Evolutionary conservation across 176 grass and related monocot genomes (phyloP), one percentile per base, ranked within the genome.

Genomic region (Poa annua): DNA sequence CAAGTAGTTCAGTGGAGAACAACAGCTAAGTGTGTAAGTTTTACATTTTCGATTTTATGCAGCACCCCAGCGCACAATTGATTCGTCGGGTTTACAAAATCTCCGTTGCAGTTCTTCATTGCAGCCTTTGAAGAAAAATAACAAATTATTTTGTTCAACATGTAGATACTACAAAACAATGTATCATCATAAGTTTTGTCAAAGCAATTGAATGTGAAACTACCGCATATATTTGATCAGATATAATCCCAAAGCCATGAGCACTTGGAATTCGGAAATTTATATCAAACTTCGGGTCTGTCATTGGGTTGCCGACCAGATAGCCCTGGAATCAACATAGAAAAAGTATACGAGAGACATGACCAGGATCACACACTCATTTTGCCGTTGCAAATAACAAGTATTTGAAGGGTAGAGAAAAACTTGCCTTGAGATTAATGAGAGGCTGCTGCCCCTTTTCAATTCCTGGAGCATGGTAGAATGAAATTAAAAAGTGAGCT

Each of bases 191-290:
- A 55, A 55, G 4, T 68, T 52, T 13, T 66, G 2, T 38, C 65
- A 19, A 26, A 54, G 64, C 0, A 0, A 20, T 42, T 29, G 12
- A 69, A 42, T 85, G 11, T 8, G 42, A 39, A 32, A 33, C 47
- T 68, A 92, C 87, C 83, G 84, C 83, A 24, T 87, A 92, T 26
- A 92, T 35, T 42, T 86, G 83, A 81, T 92, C 87, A 49, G 90
- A 92, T 84, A 92, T 92, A 44, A 92, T 89, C 62, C 90, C 87
- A 60, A 92, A 26, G 12, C 87, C 83, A 83, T 92, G 84, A 77
- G 87, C 65, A 81, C 69, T 81, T 62, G 72, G 51, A 5, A 84
- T 32, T 29, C 4, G n/a, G 79, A 48, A 77, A 80, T 69, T 80
- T 3, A 0, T 3, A 74, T 92, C 90, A 21, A 50, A 24, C 4